Evolutionary conservation across 2,329 filamentous ascomycete species (phyloP).

Genomic region (Exophiala spinifera): DNA sequence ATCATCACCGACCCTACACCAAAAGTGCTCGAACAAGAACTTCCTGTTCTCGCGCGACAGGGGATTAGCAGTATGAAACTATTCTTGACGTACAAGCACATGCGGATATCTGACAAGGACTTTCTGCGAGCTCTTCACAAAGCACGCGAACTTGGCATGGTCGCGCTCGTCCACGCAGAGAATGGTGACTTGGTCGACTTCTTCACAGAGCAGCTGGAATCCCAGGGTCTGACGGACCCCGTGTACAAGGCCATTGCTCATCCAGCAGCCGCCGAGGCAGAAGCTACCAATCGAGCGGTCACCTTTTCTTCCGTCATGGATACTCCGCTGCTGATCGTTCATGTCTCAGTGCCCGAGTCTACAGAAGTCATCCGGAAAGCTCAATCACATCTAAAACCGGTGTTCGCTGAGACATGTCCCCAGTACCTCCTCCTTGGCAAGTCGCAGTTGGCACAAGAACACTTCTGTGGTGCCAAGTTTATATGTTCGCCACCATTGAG

Average conservation of each 20-base stretch:
- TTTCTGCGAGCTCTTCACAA: constrained; percentile 43
- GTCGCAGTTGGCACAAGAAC: constrained; percentile 36
- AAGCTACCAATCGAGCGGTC: constrained; percentile 50
- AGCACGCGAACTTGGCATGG: constrained; percentile 40
- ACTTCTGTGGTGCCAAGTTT: constrained; percentile 49
- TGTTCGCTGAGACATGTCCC: constrained; percentile 58
- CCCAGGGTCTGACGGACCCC: constrained; percentile 26
- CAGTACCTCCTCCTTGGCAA: constrained; percentile 56
- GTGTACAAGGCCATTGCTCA: constrained; percentile 42
- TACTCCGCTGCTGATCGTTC: constrained; percentile 53
- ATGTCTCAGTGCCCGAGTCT: constrained; percentile 36
- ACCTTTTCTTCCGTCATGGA: constrained; percentile 49
- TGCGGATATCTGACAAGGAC: constrained; percentile 40
- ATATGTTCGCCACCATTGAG: constrained; percentile 53
- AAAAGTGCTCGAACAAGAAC: constrained; percentile 37
- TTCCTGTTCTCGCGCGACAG: constrained; percentile 35
- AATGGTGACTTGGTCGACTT: constrained; percentile 44
- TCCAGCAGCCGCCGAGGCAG: constrained; percentile 41
- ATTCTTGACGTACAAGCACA: constrained; percentile 47
- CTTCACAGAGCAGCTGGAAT: constrained; percentile 19
- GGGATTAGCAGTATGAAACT: constrained; percentile 48
- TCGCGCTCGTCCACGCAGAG: constrained; percentile 48
- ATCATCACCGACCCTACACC: constrained; percentile 37
- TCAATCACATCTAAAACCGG: constrained; percentile 50
- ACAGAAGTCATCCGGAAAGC: constrained; percentile 49